Base-by-base conservation (phyloP, 2,329 filamentous ascomycete genomes). In the Botryotinia convoluta region DNA sequence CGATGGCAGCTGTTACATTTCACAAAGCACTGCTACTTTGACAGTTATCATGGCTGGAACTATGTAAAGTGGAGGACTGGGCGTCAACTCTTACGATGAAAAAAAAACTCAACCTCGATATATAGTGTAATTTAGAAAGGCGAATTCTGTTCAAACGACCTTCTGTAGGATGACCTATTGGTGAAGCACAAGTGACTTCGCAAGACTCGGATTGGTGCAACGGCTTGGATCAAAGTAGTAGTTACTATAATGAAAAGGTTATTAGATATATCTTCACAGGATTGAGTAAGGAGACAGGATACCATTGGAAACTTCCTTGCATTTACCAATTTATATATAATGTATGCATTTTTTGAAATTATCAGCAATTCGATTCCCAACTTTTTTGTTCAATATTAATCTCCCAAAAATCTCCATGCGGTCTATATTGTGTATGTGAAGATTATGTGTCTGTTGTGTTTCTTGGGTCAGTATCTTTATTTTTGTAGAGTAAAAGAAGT, bases 1-100 rank as follows among this genome's bases (percentile, higher is more conserved):
- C n/a, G 76, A 80, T 59, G 79, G 79, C 61, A 77, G 75, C 32
- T 81, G 79, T 69, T 80, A 75, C 72, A 77, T 81, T 42, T 59
- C 77, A 12, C 65, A 73, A 22, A 70, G 67, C 71, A 77, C 77
- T 14, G 76, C 76, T 18, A 72, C 72, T n/a, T 60, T 81, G 62
- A 78, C 72, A 10, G 76, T 75, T 2, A 63, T 70, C 61, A 80
- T 81, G 79, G 79, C 75, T n/a, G 79, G 79, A 48, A 73, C 62
- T 44, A 75, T 60, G 76, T 73, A 71, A 69, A 37, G 62, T 29
- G 45, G 26, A 54, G 35, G 26, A 54, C 16, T 20, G 1, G 9
- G 26, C 35, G 63, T 51, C 20, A 26, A 44, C 44, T 29, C 22
- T 37, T 42, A 54, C 57, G 54, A 32, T 73, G 72, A 45, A 72